Percentiles rank a stretch among this genome's conserved stretches.
Evolutionary conservation across 2,329 filamentous ascomycete species (phyloP).

Genomic region (Colletotrichum sp.): DNA sequence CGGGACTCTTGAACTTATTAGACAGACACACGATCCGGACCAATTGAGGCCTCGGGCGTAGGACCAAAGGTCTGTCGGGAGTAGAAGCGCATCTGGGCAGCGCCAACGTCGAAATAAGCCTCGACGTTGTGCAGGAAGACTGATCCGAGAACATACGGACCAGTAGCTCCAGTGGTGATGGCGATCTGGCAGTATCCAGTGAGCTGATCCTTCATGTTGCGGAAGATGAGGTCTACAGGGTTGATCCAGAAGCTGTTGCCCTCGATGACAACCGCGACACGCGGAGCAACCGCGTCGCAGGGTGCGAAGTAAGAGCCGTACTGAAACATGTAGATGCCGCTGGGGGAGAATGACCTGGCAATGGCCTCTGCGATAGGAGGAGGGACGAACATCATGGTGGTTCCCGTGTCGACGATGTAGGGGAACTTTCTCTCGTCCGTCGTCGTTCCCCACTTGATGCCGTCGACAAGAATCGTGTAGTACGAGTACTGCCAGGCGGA

Average conservation of each 20-base stretch:
- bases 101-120: slow-evolving; percentile 53
- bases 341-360: slow-evolving; percentile 50
- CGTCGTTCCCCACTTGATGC: slow-evolving; percentile 48
- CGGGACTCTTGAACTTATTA: background rate
- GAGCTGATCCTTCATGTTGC: slow-evolving; percentile 44
- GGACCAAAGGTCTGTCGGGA: slow-evolving; percentile 18
- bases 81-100: slow-evolving; percentile 51
- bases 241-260: slow-evolving; percentile 52
- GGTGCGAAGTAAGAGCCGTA: slow-evolving; percentile 54
- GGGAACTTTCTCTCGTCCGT: slow-evolving; percentile 48
- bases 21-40: background rate
- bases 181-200: slow-evolving; percentile 55
- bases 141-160: slow-evolving; percentile 55
- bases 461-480: slow-evolving; percentile 58
- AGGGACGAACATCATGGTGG: slow-evolving; percentile 56
- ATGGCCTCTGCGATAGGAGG: slow-evolving; percentile 55
- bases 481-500: slow-evolving; percentile 54
- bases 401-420: slow-evolving; percentile 58
- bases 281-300: slow-evolving; percentile 52
- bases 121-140: slow-evolving; percentile 57
- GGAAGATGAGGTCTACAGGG: slow-evolving; percentile 52
- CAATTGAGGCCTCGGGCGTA: background rate
- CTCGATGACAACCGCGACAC: slow-evolving; percentile 49
- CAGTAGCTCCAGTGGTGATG: slow-evolving; percentile 47
- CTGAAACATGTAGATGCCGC: slow-evolving; percentile 50